Evolutionary conservation across 768 basidiomycete genomes (phyloP).

Genomic region (Sutorius australiensis): DNA sequence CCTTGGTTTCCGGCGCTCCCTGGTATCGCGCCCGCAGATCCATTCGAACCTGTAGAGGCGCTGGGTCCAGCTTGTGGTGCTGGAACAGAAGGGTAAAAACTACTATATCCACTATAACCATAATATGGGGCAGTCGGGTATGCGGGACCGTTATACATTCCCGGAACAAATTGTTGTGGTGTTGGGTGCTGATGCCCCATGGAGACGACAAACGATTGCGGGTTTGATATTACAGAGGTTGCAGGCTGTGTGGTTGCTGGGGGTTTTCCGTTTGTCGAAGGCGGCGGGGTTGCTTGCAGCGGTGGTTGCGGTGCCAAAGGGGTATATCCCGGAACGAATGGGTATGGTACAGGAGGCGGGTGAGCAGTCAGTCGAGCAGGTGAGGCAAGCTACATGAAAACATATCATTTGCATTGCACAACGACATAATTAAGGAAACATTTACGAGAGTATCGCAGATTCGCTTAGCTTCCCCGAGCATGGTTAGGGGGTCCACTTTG

Average conservation of each 20-base stretch:
- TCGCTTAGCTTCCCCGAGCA: constrained; percentile 74
- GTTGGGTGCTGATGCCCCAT: constrained; percentile 53
- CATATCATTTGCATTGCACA: constrained; percentile 11
- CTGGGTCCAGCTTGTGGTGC: constrained; percentile 24
- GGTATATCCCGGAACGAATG: constrained; percentile 42
- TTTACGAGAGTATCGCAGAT: constrained; percentile 73
- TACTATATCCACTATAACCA: constrained; percentile 41
- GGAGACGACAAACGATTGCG: constrained; percentile 69
- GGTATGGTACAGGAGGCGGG: constrained; percentile 59
- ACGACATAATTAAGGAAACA: background rate
- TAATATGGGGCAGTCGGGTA: constrained; percentile 68
- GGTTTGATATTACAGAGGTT: constrained; percentile 60
- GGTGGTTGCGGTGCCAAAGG: constrained; percentile 27
- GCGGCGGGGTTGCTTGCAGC: constrained; percentile 35
- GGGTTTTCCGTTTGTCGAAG: constrained; percentile 33
- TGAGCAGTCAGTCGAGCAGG: constrained; percentile 65
- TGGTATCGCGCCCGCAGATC: constrained; percentile 12
- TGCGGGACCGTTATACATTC: constrained; percentile 32
- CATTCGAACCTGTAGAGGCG: constrained; percentile 25
- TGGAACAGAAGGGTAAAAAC: constrained; percentile 31
- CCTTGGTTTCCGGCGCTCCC: constrained; percentile 54
- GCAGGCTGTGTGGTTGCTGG: constrained; percentile 32
- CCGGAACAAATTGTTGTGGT: constrained; percentile 41
- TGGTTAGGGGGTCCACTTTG: constrained; percentile 68
- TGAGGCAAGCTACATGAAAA: constrained; percentile 56